phyloP scores from a whole-genome alignment of 1,139 yeast species.

The Yamadazyma atmosphaerica region DNA sequence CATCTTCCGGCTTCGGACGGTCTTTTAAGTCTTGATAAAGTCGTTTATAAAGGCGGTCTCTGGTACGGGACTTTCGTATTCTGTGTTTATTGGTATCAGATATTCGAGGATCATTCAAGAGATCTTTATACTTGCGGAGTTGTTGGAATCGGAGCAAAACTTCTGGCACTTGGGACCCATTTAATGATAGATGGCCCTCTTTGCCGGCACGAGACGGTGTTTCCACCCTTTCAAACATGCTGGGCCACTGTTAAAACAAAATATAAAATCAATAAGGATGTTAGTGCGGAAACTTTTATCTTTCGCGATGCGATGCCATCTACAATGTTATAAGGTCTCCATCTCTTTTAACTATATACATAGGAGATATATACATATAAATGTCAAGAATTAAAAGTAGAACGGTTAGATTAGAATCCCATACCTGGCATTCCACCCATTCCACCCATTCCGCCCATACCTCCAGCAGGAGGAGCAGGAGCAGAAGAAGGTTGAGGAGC shows the following conservation, averaged over 20 bases:
- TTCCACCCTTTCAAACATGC: constrained; percentile 1
- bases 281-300: no score
- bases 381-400: constrained; percentile 1
- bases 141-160: constrained; percentile 6
- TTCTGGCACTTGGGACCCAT: constrained; percentile 1
- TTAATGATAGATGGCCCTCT: not conserved
- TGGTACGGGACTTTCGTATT: constrained; percentile 14
- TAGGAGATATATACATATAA: constrained; percentile 1
- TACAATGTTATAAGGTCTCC: no score
- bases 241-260: no score
- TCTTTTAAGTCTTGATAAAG: constrained; percentile 8
- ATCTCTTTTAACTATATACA: constrained; percentile 7
- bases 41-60: constrained; percentile 16
- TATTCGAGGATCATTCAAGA: constrained; percentile 9
- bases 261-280: no score
- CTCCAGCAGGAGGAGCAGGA: constrained; percentile 57
- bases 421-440: constrained; percentile 38
- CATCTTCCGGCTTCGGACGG: constrained; percentile 26
- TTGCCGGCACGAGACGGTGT: not conserved
- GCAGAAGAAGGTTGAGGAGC: constrained; percentile 89
- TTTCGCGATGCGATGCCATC: no score
- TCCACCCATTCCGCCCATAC: constrained; percentile 55
- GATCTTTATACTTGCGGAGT: constrained; percentile 2
- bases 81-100: constrained; percentile 10
- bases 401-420: constrained; percentile 14